A percentile compares a stretch with the other conserved stretches of the same genome.
Evolutionary conservation across 2,329 filamentous ascomycete species (phyloP).

Genomic region (Purpureocillium lavendulum): DNA sequence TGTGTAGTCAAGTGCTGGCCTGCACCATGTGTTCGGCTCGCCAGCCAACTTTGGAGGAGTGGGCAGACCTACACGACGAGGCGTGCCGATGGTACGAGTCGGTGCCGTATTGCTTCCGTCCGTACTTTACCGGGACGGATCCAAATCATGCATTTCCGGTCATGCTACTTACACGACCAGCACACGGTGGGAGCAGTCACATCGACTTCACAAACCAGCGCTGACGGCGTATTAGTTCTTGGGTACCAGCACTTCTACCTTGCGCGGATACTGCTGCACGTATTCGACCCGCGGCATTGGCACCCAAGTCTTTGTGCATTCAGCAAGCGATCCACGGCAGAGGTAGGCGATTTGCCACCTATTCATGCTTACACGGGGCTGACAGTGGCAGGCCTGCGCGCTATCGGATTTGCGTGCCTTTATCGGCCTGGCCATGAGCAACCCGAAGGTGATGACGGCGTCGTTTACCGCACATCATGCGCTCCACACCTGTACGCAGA

Average conservation of each 20-base stretch:
- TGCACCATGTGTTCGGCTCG: conserved; percentile 22
- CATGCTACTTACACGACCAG: conserved; percentile 7
- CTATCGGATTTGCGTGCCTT: conserved; percentile 14
- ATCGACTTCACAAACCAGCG: too few species aligned
- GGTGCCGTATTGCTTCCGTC: conserved; percentile 10
- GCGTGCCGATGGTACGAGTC: conserved; percentile 14
- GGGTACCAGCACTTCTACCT: conserved; percentile 32
- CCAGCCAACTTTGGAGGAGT: conserved; percentile 8
- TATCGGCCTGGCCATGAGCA: conserved; percentile 17
- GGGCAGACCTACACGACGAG: conserved; percentile 13
- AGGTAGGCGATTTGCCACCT: conserved; percentile 9
- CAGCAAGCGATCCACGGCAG: conserved; percentile 8
- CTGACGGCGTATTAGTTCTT: conserved; percentile 14
- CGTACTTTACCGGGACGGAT: conserved; percentile 8
- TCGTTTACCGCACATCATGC: conserved; percentile 17
- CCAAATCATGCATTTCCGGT: conserved; percentile 1
- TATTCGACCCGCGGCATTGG: conserved; percentile 26
- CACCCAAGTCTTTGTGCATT: conserved; percentile 15
- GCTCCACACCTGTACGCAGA: conserved; percentile 12
- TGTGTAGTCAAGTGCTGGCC: conserved; percentile 21
- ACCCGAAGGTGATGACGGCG: conserved; percentile 13
- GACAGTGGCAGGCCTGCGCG: conserved; percentile 10
- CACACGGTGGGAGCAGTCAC: too few species aligned
- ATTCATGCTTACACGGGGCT: too few species aligned
- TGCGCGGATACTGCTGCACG: conserved; percentile 26